Percentiles rank a stretch among this genome's conserved stretches.
These are phyloP conservation scores for Candida saitoana DNA, from an alignment of 805 yeast genomes.

Conservation along the genomic window DNA sequence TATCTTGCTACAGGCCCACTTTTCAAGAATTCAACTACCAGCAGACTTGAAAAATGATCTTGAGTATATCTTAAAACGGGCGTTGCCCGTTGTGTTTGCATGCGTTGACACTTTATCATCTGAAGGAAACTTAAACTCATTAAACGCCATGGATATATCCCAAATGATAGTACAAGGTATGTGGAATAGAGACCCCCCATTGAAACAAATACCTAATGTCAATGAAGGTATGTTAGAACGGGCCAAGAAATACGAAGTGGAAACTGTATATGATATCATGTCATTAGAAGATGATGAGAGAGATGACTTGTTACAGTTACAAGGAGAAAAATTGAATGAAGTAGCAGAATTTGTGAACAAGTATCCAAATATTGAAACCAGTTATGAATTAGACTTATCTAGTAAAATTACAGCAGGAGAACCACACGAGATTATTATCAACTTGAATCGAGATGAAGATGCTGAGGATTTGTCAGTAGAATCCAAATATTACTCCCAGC, in stretches of 20 bases:
- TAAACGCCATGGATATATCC: conserved; percentile 77
- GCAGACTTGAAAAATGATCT: conserved; percentile 58
- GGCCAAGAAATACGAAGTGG: conserved; percentile 53
- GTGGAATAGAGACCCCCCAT: conserved; percentile 76
- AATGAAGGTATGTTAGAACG: conserved; percentile 46
- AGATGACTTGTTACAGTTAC: conserved; percentile 54
- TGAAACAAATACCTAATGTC: conserved; percentile 78
- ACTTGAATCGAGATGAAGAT: conserved; percentile 70
- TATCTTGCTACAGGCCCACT: conserved; percentile 86
- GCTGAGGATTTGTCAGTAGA: conserved; percentile 58
- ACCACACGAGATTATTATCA: conserved; percentile 44
- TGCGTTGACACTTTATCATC: conserved; percentile 72
- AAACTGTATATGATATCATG: conserved; percentile 76
- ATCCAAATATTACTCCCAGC: conserved; percentile 55
- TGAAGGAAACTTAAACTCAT: conserved; percentile 75
- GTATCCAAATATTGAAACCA: conserved; percentile 80
- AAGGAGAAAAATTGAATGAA: conserved; percentile 44
- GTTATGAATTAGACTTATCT: conserved; percentile 45
- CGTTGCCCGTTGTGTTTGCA: conserved; percentile 56
- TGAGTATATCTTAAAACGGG: conserved; percentile 44
- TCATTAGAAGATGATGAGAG: conserved; percentile 74
- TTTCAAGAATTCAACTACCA: conserved; percentile 61
- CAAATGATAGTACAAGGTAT: conserved; percentile 87
- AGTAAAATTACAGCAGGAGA: conserved; percentile 43
- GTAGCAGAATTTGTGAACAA: conserved; percentile 88